phyloP scores from a whole-genome alignment of 1,284 basidiomycete genomes.

The Apiotrichum domesticum region DNA sequence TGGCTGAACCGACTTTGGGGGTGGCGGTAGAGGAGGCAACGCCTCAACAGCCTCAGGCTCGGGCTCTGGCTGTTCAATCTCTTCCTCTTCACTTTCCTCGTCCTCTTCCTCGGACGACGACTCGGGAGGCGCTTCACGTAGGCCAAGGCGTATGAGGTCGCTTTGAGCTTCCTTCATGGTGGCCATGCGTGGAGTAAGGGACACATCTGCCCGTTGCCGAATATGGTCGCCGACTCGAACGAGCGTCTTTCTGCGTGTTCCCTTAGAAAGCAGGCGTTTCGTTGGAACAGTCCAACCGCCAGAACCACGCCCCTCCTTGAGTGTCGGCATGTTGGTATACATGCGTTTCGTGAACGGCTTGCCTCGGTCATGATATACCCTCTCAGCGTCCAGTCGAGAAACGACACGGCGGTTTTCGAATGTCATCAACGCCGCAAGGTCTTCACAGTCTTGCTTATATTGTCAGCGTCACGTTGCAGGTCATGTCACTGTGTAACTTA shows the following conservation, averaged over 20 bases:
- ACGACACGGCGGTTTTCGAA: conserved; percentile 20
- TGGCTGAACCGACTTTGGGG: neutral
- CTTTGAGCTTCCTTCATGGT: conserved; percentile 9
- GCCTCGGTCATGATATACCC: conserved; percentile 19
- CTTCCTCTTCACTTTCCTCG: conserved; percentile 2
- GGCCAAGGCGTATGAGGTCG: conserved; percentile 21
- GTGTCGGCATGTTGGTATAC: conserved; percentile 22
- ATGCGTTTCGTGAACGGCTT: conserved; percentile 14
- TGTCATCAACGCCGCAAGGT: conserved; percentile 18
- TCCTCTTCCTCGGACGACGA: conserved; percentile 4
- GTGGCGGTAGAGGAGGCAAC: neutral
- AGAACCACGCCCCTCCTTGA: conserved; percentile 27
- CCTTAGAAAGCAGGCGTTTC: conserved; percentile 21
- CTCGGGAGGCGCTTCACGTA: conserved; percentile 8
- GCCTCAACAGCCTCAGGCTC: neutral
- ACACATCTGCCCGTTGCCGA: conserved; percentile 18
- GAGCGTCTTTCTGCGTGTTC: conserved; percentile 11
- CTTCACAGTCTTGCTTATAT: conserved; percentile 18
- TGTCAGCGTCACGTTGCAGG: conserved; percentile 2
- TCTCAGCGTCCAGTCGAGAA: conserved; percentile 21
- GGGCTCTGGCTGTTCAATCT: neutral
- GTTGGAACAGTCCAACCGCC: conserved; percentile 26
- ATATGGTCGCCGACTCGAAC: conserved; percentile 15
- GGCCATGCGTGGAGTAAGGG: conserved; percentile 7
- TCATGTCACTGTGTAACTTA: conserved; percentile 11